Conservation (phyloP, 441 rosid genomes). For the Euphorbia schlechtendalii region DNA sequence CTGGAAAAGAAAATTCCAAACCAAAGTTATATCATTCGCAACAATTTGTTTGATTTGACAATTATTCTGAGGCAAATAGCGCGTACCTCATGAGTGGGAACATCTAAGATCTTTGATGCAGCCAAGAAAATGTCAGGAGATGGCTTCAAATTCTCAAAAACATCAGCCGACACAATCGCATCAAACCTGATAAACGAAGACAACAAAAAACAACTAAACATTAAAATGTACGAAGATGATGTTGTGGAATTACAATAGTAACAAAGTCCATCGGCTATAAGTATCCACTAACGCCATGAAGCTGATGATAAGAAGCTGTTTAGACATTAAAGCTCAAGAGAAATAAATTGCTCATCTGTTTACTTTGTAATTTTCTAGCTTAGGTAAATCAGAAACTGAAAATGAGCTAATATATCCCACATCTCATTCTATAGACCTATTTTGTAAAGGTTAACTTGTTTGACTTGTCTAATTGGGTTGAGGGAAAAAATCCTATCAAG, state of each 20-base stretch:
- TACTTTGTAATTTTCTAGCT: too few relatives aligned
- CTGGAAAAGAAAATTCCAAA: background rate
- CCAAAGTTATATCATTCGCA: background rate
- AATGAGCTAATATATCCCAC: too few relatives aligned
- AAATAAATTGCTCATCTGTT: too few relatives aligned
- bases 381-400: background rate
- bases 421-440: too few relatives aligned
- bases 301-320: too few relatives aligned
- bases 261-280: too few relatives aligned
- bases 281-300: too few relatives aligned
- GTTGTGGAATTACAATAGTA: too few relatives aligned
- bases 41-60: background rate
- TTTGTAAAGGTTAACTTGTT: background rate
- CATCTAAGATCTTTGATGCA: slow-evolving; percentile 80
- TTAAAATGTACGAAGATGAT: too few relatives aligned
- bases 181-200: slow-evolving; percentile 63
- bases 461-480: background rate
- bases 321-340: too few relatives aligned
- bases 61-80: slow-evolving; percentile 4
- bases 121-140: slow-evolving; percentile 96
- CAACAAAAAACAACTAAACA: slow-evolving; percentile 6
- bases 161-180: slow-evolving; percentile 96
- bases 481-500: background rate
- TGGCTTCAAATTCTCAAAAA: slow-evolving; percentile 93
- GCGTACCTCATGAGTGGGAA: slow-evolving; percentile 69